Evolutionary conservation across 257 asterid genomes (phyloP).

Genomic region (Solanum medicagineum): DNA sequence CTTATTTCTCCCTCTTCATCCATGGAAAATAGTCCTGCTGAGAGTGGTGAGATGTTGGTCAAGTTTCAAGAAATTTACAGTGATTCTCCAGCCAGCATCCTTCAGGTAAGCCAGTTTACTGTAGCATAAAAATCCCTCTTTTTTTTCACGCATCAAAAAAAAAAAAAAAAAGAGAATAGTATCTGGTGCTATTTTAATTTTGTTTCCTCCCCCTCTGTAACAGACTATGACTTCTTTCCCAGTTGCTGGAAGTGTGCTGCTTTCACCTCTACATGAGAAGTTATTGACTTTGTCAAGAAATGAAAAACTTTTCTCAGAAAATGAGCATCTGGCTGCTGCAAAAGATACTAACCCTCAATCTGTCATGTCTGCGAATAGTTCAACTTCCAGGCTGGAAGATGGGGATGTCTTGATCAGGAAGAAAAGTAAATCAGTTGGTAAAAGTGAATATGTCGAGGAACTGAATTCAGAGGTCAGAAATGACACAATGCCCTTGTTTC

Average conservation of each 20-base stretch:
- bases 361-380: conserved; percentile 15
- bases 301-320: conserved; percentile 12
- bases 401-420: conserved; percentile 22
- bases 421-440: conserved; percentile 27
- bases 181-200: conserved; percentile 7
- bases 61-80: conserved; percentile 28
- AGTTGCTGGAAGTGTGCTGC: conserved; percentile 28
- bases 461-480: conserved; percentile 16
- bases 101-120: conserved; percentile 37
- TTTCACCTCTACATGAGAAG: conserved; percentile 70
- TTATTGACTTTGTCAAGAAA: conserved; percentile 38
- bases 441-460: conserved; percentile 21
- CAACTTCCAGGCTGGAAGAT: conserved; percentile 19
- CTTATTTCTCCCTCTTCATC: conserved; percentile 84
- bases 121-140: not conserved
- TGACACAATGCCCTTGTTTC: conserved; percentile 5
- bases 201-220: conserved; percentile 3
- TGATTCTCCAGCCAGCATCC: conserved; percentile 48
- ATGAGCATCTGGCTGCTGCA: conserved; percentile 20
- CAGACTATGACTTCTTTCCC: conserved; percentile 67
- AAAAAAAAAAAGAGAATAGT: not conserved
- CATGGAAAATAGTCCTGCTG: conserved; percentile 51
- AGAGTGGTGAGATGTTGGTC: conserved; percentile 31
- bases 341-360: conserved; percentile 18
- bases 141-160: not conserved